phyloP scores from a whole-genome alignment of 352 stramenopile species.

The Phytophthora multivora region DNA sequence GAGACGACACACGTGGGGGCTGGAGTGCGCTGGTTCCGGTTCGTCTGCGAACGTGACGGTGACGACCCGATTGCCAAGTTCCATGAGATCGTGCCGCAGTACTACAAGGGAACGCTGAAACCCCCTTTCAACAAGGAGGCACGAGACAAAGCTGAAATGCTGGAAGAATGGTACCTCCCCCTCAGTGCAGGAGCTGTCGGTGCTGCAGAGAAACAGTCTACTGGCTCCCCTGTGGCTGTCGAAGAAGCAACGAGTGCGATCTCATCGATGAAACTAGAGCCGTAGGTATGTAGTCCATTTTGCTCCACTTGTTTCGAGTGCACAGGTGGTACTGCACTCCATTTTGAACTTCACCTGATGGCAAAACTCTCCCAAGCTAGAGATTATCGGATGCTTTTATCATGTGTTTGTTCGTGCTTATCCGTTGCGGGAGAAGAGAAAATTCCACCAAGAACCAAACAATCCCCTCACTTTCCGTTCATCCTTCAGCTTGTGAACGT shows the following conservation, averaged over 20 bases:
- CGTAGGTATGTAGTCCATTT: background rate
- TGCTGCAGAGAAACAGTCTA: constrained; percentile 1
- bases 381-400: background rate
- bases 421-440: background rate
- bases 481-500: background rate
- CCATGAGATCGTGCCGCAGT: constrained; percentile 50
- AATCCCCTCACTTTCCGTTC: background rate
- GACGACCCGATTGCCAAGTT: constrained; percentile 45
- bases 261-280: constrained; percentile 16
- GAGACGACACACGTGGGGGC: constrained; percentile 56
- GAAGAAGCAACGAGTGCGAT: constrained; percentile 22
- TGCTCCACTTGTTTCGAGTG: too few species aligned
- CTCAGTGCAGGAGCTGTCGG: constrained; percentile 28
- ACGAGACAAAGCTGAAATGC: constrained; percentile 48
- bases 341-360: too few species aligned
- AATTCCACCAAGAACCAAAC: background rate
- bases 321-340: too few species aligned
- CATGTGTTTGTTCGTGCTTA: background rate
- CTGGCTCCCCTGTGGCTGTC: background rate
- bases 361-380: background rate
- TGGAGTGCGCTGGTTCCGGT: constrained; percentile 51
- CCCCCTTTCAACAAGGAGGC: constrained; percentile 64
- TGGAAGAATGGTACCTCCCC: constrained; percentile 53
- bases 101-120: constrained; percentile 58
- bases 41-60: constrained; percentile 39